Base-by-base conservation (phyloP, 768 basidiomycete species). In the Termitomyces sp. region DNA sequence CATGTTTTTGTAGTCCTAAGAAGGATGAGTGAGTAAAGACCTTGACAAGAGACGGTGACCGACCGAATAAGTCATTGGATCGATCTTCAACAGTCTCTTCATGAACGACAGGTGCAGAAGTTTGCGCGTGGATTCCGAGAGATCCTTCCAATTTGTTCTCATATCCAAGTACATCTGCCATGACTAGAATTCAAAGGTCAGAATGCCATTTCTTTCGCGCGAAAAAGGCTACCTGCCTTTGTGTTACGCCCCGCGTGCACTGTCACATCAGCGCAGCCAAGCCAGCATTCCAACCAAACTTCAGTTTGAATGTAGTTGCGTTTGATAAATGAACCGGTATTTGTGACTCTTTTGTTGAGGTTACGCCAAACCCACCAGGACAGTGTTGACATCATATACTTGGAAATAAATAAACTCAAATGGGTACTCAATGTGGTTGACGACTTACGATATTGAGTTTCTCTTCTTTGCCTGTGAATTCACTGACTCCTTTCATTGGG, bases 231-330 rank as follows among this genome's bases (percentile, higher is more conserved):
- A 66, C 71, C 61, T 62, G 72, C 72, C 68, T 68, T 71, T 37
- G 54, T 64, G 14, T 40, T 61, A 38, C 14, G 14, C 15, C 60
- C 63, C 36, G 63, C 65, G 29, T 68, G 81, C 6, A 89, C 81
- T 15, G 86, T 67, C 17, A 92, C 79, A 59, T 79, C 79, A 1
- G 84, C 85, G 65, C 88, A 92, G 5, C 86, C 84, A 7, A 89
- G 77, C 90, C 91, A 94, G 65, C 86, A 88, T 58, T 85, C 82
- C 37, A 91, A 78, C 78, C 91, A 84, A 32, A 72, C 68, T 65
- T 85, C 83, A 32, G 85, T 79, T 82, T 80, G 34, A 62, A 62
- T 9, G 63, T 51, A 53, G 59, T 64, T 59, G n/a, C 42, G 42
- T 53, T 70, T 65, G 25, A 57, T 64, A 15, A 60, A 62, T 17